These are phyloP conservation scores for Pythium brachiatum DNA, from an alignment of 352 stramenopile species.

Conservation along the genomic window DNA sequence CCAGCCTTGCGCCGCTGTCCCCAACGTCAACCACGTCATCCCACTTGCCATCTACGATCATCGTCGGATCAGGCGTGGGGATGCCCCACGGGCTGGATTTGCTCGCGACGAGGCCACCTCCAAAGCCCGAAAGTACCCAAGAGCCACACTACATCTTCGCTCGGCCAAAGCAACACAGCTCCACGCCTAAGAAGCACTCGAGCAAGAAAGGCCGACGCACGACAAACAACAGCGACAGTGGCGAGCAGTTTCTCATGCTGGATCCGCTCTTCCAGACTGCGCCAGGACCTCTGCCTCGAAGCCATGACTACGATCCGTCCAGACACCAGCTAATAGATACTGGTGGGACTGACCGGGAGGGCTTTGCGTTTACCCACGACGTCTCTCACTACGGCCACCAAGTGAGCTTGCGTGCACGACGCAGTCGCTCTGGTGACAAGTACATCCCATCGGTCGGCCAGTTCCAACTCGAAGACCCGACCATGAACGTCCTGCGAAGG, in stretches of 20 bases:
- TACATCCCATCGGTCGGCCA: constrained; percentile 52
- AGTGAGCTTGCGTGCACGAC: constrained; percentile 43
- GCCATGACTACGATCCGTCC: not conserved
- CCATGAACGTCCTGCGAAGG: constrained; percentile 16
- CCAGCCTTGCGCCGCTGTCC: not conserved
- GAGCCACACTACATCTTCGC: constrained; percentile 46
- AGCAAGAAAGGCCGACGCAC: constrained; percentile 2
- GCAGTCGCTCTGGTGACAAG: constrained; percentile 32
- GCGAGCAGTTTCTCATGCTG: constrained; percentile 44
- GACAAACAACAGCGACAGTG: constrained; percentile 6
- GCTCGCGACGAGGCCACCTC: constrained; percentile 15
- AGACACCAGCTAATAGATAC: not conserved
- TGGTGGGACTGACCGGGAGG: constrained; percentile 4
- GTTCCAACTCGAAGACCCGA: constrained; percentile 25
- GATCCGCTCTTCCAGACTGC: constrained; percentile 57
- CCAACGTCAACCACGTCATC: not conserved
- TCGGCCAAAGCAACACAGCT: constrained; percentile 34
- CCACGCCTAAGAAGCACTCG: constrained; percentile 21
- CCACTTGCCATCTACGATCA: not conserved
- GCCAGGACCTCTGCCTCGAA: not conserved
- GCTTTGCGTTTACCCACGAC: constrained; percentile 43
- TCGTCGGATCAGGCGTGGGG: not conserved
- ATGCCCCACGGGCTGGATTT: constrained; percentile 15
- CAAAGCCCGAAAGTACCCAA: not conserved
- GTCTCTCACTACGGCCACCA: constrained; percentile 43